Evolutionary conservation across 2,329 filamentous ascomycete genomes (phyloP), one percentile per base, ranked within the genome.

Genomic region (Apiospora sp.): DNA sequence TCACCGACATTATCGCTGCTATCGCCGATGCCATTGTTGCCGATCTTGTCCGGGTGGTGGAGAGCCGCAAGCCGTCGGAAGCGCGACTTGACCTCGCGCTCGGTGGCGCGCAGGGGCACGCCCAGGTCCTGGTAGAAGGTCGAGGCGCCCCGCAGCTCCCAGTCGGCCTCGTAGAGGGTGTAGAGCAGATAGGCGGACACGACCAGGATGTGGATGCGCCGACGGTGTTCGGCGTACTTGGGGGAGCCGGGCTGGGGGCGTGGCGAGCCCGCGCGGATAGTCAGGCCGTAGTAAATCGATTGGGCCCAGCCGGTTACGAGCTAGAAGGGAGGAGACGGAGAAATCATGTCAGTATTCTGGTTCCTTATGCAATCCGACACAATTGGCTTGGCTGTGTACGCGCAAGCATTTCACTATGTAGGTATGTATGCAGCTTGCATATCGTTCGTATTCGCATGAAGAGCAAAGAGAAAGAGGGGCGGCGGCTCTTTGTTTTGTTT

Each of bases 141-240:
- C 24, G 92, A 91, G 1, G 87, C 85, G 64, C 88, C 85, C 75
- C 90, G 92, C 41, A 98, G 87, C 75, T 94, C 91, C 85, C 93
- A 91, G 87, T 97, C 94, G 78, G 94, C 93, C 84, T 98, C 96
- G 85, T 95, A 96, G 78, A 98, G 91, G 67, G 95, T 98, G 87
- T 98, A 98, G 75, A 92, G 84, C 49, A 98, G 93, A 84, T 98
- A 99, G 74, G 90, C 84, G 68, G 92, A 86, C 69, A 98, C 92
- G 78, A 98, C 94, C 77, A 92, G 86, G 80, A 96, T 92, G 81
- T 96, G 92, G 81, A 98, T 96, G 77, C 91, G 90, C 72, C 93
- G 93, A 73, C 94, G 92, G 85, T 98, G 94, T 72, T 88, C 87
- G 75, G 88, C 86, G 81, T 90, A 94, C 76, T 91, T 91, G 2